Evolutionary conservation across 2,329 filamentous ascomycete species (phyloP).

Genomic region (Exserohilum rostratum): DNA sequence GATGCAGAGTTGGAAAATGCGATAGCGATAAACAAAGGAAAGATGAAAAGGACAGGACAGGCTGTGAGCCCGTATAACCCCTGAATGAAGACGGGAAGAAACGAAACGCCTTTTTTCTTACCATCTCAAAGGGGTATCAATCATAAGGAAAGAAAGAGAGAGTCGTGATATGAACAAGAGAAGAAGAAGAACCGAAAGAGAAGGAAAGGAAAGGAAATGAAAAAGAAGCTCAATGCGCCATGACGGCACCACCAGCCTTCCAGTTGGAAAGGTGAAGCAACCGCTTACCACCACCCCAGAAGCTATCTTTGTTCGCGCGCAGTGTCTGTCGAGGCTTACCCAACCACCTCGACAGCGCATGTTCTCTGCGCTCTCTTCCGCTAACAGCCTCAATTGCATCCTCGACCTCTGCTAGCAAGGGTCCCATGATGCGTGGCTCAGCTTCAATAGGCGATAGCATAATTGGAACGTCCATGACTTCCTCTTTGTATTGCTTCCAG

Average conservation of each 20-base stretch:
- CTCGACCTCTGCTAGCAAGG: constrained; percentile 41
- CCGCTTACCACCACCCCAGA: constrained; percentile 37
- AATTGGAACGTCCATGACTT: constrained; percentile 51
- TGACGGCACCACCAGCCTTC: constrained; percentile 6
- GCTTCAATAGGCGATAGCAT: constrained; percentile 44
- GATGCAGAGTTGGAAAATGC: not conserved
- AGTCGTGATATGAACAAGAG: not conserved
- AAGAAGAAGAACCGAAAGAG: not conserved
- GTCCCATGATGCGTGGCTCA: constrained; percentile 45
- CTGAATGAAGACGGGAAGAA: not conserved
- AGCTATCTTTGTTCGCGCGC: constrained; percentile 40
- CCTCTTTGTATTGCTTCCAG: constrained; percentile 50
- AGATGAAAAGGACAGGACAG: constrained; percentile 3
- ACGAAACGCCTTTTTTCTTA: not conserved
- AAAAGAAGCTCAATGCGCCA: constrained; percentile 2
- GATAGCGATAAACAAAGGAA: not conserved
- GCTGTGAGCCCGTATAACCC: not conserved
- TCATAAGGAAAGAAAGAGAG: not conserved
- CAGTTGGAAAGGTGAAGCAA: constrained; percentile 11
- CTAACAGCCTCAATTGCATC: constrained; percentile 32
- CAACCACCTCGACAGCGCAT: constrained; percentile 43
- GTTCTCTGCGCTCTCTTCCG: constrained; percentile 23
- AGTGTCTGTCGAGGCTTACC: constrained; percentile 25
- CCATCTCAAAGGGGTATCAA: not conserved
- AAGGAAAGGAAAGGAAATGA: not conserved